Percentiles rank a stretch among this genome's conserved stretches.
These are phyloP conservation scores for Ogataea glucozyma DNA, from an alignment of 805 yeast genomes.

Conservation along the genomic window DNA sequence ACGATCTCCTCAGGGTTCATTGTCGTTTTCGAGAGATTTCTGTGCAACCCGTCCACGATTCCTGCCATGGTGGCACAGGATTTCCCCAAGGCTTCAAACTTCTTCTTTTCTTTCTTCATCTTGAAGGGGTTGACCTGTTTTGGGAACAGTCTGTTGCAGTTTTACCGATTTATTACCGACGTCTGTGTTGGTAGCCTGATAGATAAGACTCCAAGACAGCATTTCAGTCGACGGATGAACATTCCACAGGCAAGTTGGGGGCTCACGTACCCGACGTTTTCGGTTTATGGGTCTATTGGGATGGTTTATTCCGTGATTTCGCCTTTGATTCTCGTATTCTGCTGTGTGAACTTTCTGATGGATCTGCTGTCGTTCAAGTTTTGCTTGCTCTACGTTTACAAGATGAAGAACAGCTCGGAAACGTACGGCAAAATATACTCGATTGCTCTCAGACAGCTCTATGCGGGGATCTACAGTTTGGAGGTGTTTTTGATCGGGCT, in stretches of 20 bases:
- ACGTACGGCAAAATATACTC: conserved; percentile 74
- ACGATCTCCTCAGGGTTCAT: conserved; percentile 80
- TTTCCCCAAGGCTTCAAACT: conserved; percentile 82
- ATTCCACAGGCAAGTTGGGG: conserved; percentile 71
- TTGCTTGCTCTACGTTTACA: conserved; percentile 58
- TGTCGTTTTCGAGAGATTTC: conserved; percentile 57
- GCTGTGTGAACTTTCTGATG: conserved; percentile 55
- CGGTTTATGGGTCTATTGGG: conserved; percentile 78
- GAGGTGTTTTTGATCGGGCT: conserved; percentile 79
- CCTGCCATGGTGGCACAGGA: conserved; percentile 74
- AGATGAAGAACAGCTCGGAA: conserved; percentile 54
- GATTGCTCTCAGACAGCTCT: conserved; percentile 71
- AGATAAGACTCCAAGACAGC: conserved; percentile 65
- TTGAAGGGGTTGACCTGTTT: conserved; percentile 75
- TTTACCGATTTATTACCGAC: conserved; percentile 49
- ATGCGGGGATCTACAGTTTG: conserved; percentile 78
- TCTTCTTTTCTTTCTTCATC: conserved; percentile 76
- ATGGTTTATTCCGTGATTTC: conserved; percentile 76
- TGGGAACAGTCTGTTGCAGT: conserved; percentile 69
- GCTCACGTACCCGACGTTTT: conserved; percentile 68
- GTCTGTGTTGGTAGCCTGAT: conserved; percentile 36
- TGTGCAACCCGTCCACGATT: conserved; percentile 70
- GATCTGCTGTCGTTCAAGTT: conserved; percentile 70
- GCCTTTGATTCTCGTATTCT: conserved; percentile 69
- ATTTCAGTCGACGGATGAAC: conserved; percentile 44